Evolutionary conservation across 192 early-diverging fungal species (phyloP), one percentile per base, ranked within the genome.

Genomic region (Bifiguratus adelaidae): DNA sequence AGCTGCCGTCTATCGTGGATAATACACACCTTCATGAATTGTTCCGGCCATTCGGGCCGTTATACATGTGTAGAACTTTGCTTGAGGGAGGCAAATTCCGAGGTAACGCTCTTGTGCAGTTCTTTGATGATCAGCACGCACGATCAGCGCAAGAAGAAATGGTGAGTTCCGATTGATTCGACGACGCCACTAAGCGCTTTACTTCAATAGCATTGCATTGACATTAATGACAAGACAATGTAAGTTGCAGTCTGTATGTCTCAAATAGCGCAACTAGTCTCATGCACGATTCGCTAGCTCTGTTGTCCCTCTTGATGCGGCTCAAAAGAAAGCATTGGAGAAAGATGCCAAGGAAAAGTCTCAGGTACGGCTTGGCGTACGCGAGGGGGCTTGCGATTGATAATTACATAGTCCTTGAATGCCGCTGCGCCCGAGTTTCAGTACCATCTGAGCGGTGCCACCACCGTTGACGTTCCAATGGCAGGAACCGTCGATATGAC

Each of bases 21-120:
- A 62, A 66, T 34, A 37, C 40, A 16, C 15, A 12, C 11, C 34
- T 71, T 12, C 62, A 59, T 35, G 26, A 63, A 18, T 12, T 60
- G 11, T 71, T 71, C 41, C 52, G 64, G n/a, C 47, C 56, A 4
- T 71, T 47, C 53, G 68, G 68, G 18, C 59, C 68, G 20, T 52
- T 71, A 32, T 44, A 47, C 30, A 30, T 55, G 26, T 65, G 62
- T 45, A 65, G 58, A 34, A 58, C 47, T 9, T 20, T 49, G 8
- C 42, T 53, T 12, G 44, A 63, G 22, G 51, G 49, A 38, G 28
- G 30, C 42, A 28, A 38, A n/a, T 52, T 54, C 41, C 55, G 42
- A 41, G 57, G 60, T 2, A 41, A 20, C 24, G 68, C 60, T 30
- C 30, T 63, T 12, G 37, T 71, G 23, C 64, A 67, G 30, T 71